phyloP scores from a whole-genome alignment of 305 asterid genomes.

The Nicotiana rustica region DNA sequence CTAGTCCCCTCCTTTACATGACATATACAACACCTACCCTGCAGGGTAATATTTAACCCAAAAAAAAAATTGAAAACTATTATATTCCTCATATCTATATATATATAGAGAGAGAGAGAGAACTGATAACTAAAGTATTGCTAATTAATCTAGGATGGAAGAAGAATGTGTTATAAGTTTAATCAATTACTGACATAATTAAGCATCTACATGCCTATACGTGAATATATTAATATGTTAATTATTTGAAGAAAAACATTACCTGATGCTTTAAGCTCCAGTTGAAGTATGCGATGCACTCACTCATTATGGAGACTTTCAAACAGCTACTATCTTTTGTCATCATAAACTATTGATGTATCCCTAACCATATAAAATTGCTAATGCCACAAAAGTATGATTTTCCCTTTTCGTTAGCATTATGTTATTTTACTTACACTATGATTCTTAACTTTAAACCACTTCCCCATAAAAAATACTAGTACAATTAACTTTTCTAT shows the following conservation, averaged over 20 bases:
- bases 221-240: neutral
- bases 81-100: too few species aligned
- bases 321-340: constrained; percentile 36
- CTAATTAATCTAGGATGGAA: neutral
- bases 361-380: constrained; percentile 21
- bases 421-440: constrained; percentile 17
- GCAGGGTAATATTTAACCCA: too few species aligned
- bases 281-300: constrained; percentile 32
- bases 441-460: constrained; percentile 4
- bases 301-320: constrained; percentile 31
- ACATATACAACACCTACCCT: too few species aligned
- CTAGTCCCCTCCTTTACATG: too few species aligned
- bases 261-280: constrained; percentile 36
- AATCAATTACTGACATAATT: constrained; percentile 6
- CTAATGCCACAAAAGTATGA: constrained; percentile 37
- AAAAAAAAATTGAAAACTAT: too few species aligned
- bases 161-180: constrained; percentile 4
- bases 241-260: neutral
- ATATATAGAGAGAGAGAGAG: neutral
- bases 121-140: neutral
- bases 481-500: neutral
- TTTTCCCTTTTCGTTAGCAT: constrained; percentile 21
- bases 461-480: constrained; percentile 2
- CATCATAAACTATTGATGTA: constrained; percentile 36
- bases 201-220: constrained; percentile 5